These are phyloP conservation scores for Chrysanthemum seticuspe DNA, from an alignment of 129 eudicot genomes.

Conservation along the genomic window DNA sequence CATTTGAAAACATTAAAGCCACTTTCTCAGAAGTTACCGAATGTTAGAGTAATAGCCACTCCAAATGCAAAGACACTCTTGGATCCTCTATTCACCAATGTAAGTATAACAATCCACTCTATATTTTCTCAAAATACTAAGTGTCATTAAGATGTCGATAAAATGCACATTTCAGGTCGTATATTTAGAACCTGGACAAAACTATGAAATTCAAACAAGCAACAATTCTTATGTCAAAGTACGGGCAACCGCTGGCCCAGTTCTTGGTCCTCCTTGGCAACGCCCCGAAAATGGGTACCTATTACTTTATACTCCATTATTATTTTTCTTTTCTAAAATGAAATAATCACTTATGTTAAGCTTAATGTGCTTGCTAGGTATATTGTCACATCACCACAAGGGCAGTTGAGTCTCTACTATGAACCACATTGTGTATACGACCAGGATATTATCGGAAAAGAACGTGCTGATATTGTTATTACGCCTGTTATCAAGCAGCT, in stretches of 20 bases:
- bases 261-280: constrained; percentile 99
- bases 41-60: constrained; percentile 78
- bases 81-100: constrained; percentile 86
- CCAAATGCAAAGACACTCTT: constrained; percentile 79
- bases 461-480: constrained; percentile 81
- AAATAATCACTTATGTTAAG: not conserved
- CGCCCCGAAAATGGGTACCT: constrained; percentile 97
- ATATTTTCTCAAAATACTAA: not conserved
- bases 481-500: constrained; percentile 91
- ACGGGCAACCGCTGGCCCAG: constrained; percentile 87
- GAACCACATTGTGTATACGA: constrained; percentile 95
- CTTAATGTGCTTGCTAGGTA: constrained; percentile 44
- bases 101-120: constrained; percentile 35
- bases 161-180: constrained; percentile 43
- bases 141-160: not conserved
- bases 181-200: constrained; percentile 85
- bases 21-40: constrained; percentile 67
- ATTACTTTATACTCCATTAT: not conserved
- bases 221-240: constrained; percentile 53
- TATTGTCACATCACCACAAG: constrained; percentile 66
- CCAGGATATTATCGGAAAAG: constrained; percentile 49
- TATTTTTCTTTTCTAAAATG: not conserved
- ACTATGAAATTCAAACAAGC: constrained; percentile 54
- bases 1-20: constrained; percentile 83
- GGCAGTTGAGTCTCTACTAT: constrained; percentile 63